Conservation (phyloP, 2,329 filamentous ascomycete species). For the Scolecobasidium constrictum region DNA sequence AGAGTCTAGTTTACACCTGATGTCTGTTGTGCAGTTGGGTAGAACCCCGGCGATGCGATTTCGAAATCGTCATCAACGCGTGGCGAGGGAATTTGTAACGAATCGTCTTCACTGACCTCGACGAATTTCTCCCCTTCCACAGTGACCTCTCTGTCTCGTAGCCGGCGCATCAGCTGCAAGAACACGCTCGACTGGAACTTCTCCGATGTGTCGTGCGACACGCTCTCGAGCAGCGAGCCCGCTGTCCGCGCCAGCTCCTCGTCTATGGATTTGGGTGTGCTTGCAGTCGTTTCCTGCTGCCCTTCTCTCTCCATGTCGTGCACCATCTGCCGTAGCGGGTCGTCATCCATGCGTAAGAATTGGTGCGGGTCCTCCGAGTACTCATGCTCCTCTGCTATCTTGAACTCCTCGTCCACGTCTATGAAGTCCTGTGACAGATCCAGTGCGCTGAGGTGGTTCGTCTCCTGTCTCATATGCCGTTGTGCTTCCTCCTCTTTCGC, state of each 20-base stretch:
- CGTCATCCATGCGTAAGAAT: not conserved
- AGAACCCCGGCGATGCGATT: too few relatives aligned
- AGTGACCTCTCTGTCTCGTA: constrained; percentile 60
- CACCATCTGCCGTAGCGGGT: not conserved
- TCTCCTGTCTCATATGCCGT: constrained; percentile 15
- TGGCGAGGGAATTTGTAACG: too few relatives aligned
- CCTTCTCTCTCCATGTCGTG: constrained; percentile 11
- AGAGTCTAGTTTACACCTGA: too few relatives aligned
- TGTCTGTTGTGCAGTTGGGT: too few relatives aligned
- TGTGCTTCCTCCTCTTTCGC: constrained; percentile 21
- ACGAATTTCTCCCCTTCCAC: constrained; percentile 62
- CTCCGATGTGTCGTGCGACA: constrained; percentile 55
- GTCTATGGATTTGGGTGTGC: constrained; percentile 14
- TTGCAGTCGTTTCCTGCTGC: constrained; percentile 17
- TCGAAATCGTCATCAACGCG: too few relatives aligned
- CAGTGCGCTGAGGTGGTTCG: constrained; percentile 5
- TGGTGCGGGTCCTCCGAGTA: not conserved
- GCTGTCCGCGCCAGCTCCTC: constrained; percentile 63
- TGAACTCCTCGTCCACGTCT: not conserved
- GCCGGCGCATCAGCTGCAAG: constrained; percentile 62
- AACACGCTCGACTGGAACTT: constrained; percentile 77
- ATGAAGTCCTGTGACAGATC: constrained; percentile 6
- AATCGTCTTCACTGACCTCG: constrained; percentile 28
- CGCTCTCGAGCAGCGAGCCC: constrained; percentile 55
- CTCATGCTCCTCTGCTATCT: not conserved